Evolutionary conservation across 2,329 filamentous ascomycete genomes (phyloP).

Genomic region (Hymenoscyphus occultus): DNA sequence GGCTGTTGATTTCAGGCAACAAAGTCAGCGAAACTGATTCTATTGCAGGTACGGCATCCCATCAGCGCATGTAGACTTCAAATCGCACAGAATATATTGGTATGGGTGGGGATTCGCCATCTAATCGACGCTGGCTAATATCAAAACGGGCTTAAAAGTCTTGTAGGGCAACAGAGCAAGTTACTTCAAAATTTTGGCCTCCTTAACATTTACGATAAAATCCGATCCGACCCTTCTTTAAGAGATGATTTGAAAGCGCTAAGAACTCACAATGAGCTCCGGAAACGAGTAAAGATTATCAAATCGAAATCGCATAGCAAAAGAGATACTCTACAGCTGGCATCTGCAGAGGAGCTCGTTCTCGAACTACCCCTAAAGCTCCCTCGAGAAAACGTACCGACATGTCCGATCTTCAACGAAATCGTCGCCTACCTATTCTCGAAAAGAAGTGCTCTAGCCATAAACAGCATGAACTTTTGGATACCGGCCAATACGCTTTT

Average conservation of each 20-base stretch:
- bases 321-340: background rate
- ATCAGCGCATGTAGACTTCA: background rate
- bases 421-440: background rate
- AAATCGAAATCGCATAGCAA: background rate
- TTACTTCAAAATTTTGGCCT: too few relatives aligned
- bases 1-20: background rate
- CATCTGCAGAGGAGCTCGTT: too few relatives aligned
- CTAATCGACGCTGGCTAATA: too few relatives aligned
- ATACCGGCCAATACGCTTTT: background rate
- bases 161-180: too few relatives aligned
- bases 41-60: background rate
- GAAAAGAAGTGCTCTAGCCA: background rate
- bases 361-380: background rate
- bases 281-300: background rate
- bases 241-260: background rate
- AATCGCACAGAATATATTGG: too few relatives aligned
- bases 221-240: background rate
- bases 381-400: background rate
- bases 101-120: too few relatives aligned
- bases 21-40: background rate
- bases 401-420: background rate
- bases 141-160: too few relatives aligned
- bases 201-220: too few relatives aligned
- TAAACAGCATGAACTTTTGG: background rate
- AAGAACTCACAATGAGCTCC: background rate